Evolutionary conservation across 2,329 filamentous ascomycete genomes (phyloP), one percentile per base, ranked within the genome.

Genomic region (Dactylellina cionopaga): DNA sequence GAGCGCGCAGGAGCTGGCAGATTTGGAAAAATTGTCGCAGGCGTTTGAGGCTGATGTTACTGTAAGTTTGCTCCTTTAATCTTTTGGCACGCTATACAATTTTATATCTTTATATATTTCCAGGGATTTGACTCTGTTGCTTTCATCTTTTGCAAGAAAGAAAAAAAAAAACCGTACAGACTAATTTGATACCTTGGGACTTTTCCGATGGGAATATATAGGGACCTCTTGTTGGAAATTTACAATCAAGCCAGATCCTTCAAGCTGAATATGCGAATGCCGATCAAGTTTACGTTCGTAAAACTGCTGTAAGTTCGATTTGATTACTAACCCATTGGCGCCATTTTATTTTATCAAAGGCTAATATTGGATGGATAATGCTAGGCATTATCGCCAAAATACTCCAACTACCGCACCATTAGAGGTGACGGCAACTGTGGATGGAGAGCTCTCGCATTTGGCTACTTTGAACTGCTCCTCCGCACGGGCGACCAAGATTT

Each of bases 361-460:
- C n/a, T n/a, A n/a, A n/a, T n/a, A n/a, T n/a, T n/a, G n/a, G n/a
- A n/a, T n/a, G n/a, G n/a, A n/a, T n/a, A n/a, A n/a, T n/a, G n/a
- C n/a, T 76, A 96, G 92, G 86, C 89, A 17, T 85, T 99, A 60
- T 90, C 92, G 5, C 85, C 89, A 77, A 92, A 90, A 64, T 96
- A 96, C 80, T 91, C 92, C 17, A 89, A 92, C 79, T 96, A 94
- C 79, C 91, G 95, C 62, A 89, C 89, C 9, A 88, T 96, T 80
- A 89, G 90, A 80, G 94, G 95, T 58, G 94, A 98, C 82, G 95
- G 95, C 69, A 96, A 96, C 80, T 98, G 95, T 81, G 95, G 94
- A 78, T 98, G 95, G 94, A 88, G 94, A 89, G 95, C 94, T 55
- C 90, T 96, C 79, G 92, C 89, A 22, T 99, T 96, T 80, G 89